Evolutionary conservation across 129 eudicot species (phyloP).

Genomic region (Oenanthe sinensis): DNA sequence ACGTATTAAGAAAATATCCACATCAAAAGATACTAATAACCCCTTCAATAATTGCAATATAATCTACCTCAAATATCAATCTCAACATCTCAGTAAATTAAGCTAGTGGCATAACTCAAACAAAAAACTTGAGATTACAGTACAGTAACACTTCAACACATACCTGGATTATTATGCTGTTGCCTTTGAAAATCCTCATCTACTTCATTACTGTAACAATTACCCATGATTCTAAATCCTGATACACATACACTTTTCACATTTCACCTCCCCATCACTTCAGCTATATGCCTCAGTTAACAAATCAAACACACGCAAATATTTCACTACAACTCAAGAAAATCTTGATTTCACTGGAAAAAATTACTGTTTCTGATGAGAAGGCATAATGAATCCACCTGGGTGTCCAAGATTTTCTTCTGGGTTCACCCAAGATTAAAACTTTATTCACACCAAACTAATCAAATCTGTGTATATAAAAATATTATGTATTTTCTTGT

Average conservation of each 20-base stretch:
- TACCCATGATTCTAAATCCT: conserved; percentile 11
- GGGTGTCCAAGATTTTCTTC: neutral
- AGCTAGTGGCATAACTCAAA: neutral
- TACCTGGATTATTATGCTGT: conserved; percentile 3
- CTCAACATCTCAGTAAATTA: neutral
- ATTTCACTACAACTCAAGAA: neutral
- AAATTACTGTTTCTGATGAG: neutral
- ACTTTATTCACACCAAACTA: neutral
- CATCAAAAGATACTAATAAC: neutral
- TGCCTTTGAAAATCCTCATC: conserved; percentile 6
- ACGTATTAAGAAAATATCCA: neutral
- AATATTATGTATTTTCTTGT: neutral
- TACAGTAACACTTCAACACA: neutral
- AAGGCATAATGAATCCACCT: neutral
- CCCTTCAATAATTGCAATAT: neutral
- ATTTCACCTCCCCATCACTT: conserved; percentile 2
- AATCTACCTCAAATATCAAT: neutral
- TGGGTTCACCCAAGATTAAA: neutral
- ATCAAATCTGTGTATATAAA: neutral
- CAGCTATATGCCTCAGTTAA: neutral
- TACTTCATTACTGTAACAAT: conserved; percentile 3
- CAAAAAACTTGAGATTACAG: neutral
- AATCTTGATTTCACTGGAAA: neutral
- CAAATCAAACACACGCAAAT: neutral
- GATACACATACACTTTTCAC: neutral